Percentiles rank a stretch among this genome's conserved stretches.
phyloP scores from a whole-genome alignment of 1,139 yeast species.

The Ogataea hybrid region DNA sequence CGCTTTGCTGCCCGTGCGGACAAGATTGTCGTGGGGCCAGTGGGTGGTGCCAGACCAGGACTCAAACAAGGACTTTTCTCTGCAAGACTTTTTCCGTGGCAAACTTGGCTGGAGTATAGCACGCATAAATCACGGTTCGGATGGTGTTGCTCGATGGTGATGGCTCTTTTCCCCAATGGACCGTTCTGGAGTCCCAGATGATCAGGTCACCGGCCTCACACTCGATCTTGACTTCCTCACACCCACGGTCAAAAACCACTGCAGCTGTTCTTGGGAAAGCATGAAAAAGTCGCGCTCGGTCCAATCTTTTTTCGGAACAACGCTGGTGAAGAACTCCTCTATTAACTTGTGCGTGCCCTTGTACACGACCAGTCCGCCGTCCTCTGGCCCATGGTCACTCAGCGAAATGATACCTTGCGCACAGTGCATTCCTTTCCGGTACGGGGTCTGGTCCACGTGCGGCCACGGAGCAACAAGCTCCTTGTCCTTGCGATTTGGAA shows the following conservation, averaged over 20 bases:
- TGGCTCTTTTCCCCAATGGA: conserved; percentile 27
- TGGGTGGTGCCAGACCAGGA: conserved; percentile 29
- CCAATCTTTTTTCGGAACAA: conserved; percentile 18
- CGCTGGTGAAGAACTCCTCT: conserved; percentile 25
- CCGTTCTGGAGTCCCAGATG: conserved; percentile 31
- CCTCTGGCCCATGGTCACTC: conserved; percentile 15
- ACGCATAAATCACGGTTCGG: conserved; percentile 27
- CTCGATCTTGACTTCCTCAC: conserved; percentile 21
- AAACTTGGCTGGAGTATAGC: conserved; percentile 29
- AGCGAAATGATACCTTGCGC: conserved; percentile 21
- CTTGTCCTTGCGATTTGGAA: conserved; percentile 24
- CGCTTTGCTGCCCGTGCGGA: conserved; percentile 7
- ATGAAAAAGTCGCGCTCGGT: conserved; percentile 14
- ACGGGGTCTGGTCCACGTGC: conserved; percentile 29
- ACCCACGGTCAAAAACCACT: conserved; percentile 25
- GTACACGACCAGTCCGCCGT: conserved; percentile 20
- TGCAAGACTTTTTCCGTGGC: conserved; percentile 25
- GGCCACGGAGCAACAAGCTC: conserved; percentile 24
- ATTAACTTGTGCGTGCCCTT: conserved; percentile 13
- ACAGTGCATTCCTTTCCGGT: conserved; percentile 19
- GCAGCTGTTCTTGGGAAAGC: conserved; percentile 21
- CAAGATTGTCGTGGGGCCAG: conserved; percentile 28
- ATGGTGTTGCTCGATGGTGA: conserved; percentile 16
- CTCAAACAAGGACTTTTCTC: conserved; percentile 23
- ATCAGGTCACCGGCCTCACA: conserved; percentile 32